phyloP scores from a whole-genome alignment of 441 rosid genomes.

The Codiaeum variegatum region DNA sequence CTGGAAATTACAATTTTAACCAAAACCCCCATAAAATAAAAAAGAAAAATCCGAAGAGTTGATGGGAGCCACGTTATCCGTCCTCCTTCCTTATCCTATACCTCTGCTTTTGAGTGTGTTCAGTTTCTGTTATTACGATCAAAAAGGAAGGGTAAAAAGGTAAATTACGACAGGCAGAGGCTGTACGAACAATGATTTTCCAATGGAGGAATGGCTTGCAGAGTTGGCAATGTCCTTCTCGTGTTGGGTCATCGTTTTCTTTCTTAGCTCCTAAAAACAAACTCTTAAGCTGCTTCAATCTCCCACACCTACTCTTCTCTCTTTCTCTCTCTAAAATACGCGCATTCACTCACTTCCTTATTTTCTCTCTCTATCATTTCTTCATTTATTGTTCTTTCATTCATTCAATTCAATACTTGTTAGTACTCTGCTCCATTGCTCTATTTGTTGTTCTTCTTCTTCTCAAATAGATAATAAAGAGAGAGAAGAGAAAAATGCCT shows the following conservation, averaged over 20 bases:
- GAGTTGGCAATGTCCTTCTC: conserved; percentile 47
- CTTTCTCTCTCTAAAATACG: conserved; percentile 2
- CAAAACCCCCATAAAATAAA: not conserved
- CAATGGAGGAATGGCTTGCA: conserved; percentile 47
- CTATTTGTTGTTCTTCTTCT: not conserved
- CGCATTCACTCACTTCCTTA: not conserved
- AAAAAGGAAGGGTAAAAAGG: conserved; percentile 22
- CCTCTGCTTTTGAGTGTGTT: not conserved
- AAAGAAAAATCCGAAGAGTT: conserved; percentile 15
- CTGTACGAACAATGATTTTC: conserved; percentile 17
- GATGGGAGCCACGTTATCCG: conserved; percentile 25
- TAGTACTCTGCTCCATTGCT: conserved; percentile 1
- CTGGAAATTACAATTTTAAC: not conserved
- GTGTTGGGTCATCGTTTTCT: not conserved
- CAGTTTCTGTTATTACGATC: not conserved
- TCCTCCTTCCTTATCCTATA: not conserved
- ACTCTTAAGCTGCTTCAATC: conserved; percentile 55
- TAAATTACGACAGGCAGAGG: not conserved
- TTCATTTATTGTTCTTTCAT: conserved; percentile 19
- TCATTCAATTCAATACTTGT: not conserved
- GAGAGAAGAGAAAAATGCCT: conserved; percentile 49
- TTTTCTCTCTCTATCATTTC: not conserved
- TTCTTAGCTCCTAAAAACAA: conserved; percentile 1
- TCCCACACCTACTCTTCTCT: conserved; percentile 31
- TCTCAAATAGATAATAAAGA: not conserved